Base-by-base conservation (phyloP, 2,329 filamentous ascomycete genomes). In the Calonectria leucothoes region DNA sequence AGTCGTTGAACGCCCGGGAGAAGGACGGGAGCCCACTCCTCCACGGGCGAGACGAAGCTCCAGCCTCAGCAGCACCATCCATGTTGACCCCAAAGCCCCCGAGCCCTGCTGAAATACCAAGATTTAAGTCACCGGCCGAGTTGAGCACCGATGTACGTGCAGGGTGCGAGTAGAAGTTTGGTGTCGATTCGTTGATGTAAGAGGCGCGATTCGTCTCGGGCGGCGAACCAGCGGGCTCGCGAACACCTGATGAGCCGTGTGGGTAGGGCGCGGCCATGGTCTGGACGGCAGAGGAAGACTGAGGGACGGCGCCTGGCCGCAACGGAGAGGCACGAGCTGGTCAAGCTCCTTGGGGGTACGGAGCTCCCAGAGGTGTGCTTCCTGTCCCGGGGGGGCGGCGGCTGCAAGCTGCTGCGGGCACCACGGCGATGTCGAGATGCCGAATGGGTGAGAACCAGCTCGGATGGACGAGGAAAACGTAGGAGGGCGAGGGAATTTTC, bases 1-100 rank as follows among this genome's bases (percentile, higher is more conserved):
- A 88, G 71, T 86, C 84, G 75, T 89, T 87, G 79, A 91, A 91
- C 20, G 88, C 89, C 71, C 89, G 85, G 27, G 89, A 91, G 76
- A 88, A 88, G 10, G 86, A 84, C 0, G 87, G 88, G 15, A 89
- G 79, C 49, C 74, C 78, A 45, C 77, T 79, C 69, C 81, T 79
- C 80, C 79, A 82, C 1, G 76, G 68, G 57, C 75, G 73, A 45
- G 75, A 27, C 55, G 72, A 70, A 35, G 73, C 69, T 83, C 81
- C 83, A 74, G 82, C 79, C 59, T 81, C 81, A 48, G 84, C 81
- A 48, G 84, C 78, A 33, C 81, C 76, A 42, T 86, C 84, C 81
- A 85, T 84, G 23, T 80, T 80, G 74, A 70, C 66, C 55, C 72
- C 75, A 29, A 67, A 66, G 51, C 49, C 64, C 17, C 59, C 66